Evolutionary conservation across 1,284 basidiomycete species (phyloP).

Genomic region (Meira nashicola): DNA sequence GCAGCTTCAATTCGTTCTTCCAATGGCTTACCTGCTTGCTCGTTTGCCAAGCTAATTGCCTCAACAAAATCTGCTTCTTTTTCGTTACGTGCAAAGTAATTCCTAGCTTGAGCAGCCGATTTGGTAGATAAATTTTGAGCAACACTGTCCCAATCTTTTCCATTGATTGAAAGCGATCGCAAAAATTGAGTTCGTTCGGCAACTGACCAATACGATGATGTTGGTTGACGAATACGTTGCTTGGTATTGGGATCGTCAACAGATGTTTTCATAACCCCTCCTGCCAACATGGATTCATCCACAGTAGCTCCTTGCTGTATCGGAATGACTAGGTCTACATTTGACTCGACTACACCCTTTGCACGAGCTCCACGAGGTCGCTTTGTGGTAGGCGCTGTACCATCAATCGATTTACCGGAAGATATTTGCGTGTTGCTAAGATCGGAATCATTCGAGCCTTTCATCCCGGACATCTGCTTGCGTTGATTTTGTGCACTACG

Average conservation of each 20-base stretch:
- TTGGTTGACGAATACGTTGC: conserved; percentile 24
- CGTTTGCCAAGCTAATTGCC: conserved; percentile 30
- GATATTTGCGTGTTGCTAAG: no score
- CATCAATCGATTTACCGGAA: no score
- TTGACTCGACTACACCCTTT: no score
- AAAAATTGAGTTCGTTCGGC: conserved; percentile 61
- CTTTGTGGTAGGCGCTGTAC: no score
- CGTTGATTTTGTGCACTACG: no score
- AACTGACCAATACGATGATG: conserved; percentile 59
- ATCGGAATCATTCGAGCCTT: no score
- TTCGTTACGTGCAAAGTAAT: conserved; percentile 59
- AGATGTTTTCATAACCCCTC: conserved; percentile 31
- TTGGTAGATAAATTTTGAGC: conserved; percentile 71
- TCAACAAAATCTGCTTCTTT: conserved; percentile 44
- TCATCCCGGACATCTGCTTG: no score
- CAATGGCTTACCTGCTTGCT: conserved; percentile 27
- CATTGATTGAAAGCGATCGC: conserved; percentile 64
- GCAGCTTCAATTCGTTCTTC: conserved; percentile 25
- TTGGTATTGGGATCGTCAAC: no score
- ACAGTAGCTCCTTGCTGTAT: not conserved
- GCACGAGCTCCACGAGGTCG: no score
- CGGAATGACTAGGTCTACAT: no score
- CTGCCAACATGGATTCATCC: not conserved
- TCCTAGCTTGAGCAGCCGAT: conserved; percentile 71
- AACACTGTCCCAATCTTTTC: conserved; percentile 70